These are phyloP conservation scores for Dictyostelium firmibasis DNA, from an alignment of 78 protist species.

Conservation along the genomic window DNA sequence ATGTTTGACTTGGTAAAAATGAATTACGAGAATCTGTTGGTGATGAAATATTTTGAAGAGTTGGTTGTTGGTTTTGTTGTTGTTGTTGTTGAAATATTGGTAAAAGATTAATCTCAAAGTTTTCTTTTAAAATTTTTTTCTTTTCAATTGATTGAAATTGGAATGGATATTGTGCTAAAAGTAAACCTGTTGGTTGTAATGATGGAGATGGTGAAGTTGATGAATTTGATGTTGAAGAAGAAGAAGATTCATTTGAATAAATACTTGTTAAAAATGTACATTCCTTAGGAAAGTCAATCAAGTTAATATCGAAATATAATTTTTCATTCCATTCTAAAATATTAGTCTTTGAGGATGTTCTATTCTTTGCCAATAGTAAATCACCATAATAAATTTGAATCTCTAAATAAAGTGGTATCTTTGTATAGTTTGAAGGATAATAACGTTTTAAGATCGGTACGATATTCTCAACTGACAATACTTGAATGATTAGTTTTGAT, in stretches of 20 bases:
- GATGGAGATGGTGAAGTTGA: neutral
- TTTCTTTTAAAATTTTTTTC: conserved; percentile 6
- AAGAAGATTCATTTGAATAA: neutral
- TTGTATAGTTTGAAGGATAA: neutral
- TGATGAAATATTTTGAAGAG: neutral
- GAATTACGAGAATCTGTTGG: neutral
- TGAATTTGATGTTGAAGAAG: neutral
- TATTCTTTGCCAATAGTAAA: neutral
- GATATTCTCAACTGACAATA: neutral
- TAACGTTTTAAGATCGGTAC: neutral
- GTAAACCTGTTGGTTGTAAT: neutral
- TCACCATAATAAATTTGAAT: conserved; percentile 48
- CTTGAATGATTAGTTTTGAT: neutral
- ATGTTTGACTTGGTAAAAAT: neutral
- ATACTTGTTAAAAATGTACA: conserved; percentile 24
- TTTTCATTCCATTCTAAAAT: conserved; percentile 65
- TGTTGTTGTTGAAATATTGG: neutral
- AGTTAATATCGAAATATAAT: conserved; percentile 33
- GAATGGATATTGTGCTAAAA: conserved; percentile 47
- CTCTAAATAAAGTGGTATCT: conserved; percentile 30
- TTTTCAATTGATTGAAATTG: neutral
- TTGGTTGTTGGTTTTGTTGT: neutral
- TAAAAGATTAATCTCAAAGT: conserved; percentile 1
- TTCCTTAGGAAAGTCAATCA: conserved; percentile 57
- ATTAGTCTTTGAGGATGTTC: neutral